Evolutionary conservation across 164 flowering plant genomes (phyloP), one percentile per base, ranked within the genome.

Genomic region (Aristolochia contorta): DNA sequence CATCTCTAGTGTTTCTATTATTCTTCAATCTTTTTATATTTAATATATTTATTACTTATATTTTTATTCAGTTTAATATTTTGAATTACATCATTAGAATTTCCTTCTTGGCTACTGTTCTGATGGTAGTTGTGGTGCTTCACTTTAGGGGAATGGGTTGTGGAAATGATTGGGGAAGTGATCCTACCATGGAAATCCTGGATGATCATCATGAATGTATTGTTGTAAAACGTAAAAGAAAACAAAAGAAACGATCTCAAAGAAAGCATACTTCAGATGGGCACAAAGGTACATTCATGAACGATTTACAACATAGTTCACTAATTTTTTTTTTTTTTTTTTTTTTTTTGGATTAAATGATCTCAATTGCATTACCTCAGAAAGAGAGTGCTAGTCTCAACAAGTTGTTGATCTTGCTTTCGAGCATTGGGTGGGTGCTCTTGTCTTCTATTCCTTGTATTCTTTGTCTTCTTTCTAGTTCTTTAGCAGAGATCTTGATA

Each of bases 191-290:
- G 32, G 69, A 65, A 59, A 54, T 53, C 18, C 45, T 69, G 57
- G 81, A 61, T 24, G 30, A 33, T 47, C 53, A 49, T 25, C 50
- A 57, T 19, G 53, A 58, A 23, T 46, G 47, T 61, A 14, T n/a
- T 23, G 2, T 62, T 47, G 27, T 12, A 24, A 80, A 77, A 68
- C 65, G 30, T 67, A 82, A 77, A 70, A 84, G 75, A 81, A 84
- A 75, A 77, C 67, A 43, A 41, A 78, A 68, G 73, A 52, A 3
- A 25, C 71, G 72, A 33, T 51, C 59, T 2, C 64, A 43, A 23
- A 61, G 67, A 65, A 77, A 64, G 59, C 60, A 55, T 32, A n/a
- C 21, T 25, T 60, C 68, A 41, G 27, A 32, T 61, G 73, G 58
- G 23, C 49, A 49, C 5, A 49, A 57, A 61, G 77, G 77, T 73